Evolutionary conservation across 345 rosid genomes (phyloP), one percentile per base, ranked within the genome.

Genomic region (Linum lewisii): DNA sequence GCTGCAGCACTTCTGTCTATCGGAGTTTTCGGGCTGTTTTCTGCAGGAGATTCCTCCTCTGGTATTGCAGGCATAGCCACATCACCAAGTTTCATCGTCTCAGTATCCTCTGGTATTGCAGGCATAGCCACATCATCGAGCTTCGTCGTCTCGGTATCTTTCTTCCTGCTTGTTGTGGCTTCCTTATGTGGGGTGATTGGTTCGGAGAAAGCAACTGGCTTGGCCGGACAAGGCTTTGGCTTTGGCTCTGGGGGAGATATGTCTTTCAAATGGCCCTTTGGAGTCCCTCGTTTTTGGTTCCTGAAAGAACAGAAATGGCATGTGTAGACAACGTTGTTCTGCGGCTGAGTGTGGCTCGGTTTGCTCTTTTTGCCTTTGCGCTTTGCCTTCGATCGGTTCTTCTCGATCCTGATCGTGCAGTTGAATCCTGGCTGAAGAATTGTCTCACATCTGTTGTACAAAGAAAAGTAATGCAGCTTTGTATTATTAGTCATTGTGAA

Each of bases 391-490:
- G 63, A 57, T 16, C 45, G 55, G 59, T 60, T 77, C 71, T 75
- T 93, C 63, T 86, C 87, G 3, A 86, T 67, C 24, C 86, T 74
- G 15, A 84, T 62, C 0, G 84, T 82, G 80, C 90, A 86, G 72
- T 80, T 86, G 54, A 67, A 64, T 58, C 90, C 94, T 54, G 95
- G 90, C 49, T 77, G 74, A 70, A 93, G 93, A 73, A 83, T 63
- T 18, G 89, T 85, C 77, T 85, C 91, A 36, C 99, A 89, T 69
- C 94, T 51, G 54, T 22, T 86, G 71, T 64, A 52, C 55, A 63
- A 68, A 24, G n/a, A 15, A 21, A 56, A 19, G 57, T 37, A 16
- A 4, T 57, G 60, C 25, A 25, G 7, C 38, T 24, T 45, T 38
- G 21, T 32, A 1, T 18, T 14, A 59, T 24, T 38, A 23, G 19